Conservation (phyloP, 2,329 filamentous ascomycete species). For the Mycosphaerella sp. region DNA sequence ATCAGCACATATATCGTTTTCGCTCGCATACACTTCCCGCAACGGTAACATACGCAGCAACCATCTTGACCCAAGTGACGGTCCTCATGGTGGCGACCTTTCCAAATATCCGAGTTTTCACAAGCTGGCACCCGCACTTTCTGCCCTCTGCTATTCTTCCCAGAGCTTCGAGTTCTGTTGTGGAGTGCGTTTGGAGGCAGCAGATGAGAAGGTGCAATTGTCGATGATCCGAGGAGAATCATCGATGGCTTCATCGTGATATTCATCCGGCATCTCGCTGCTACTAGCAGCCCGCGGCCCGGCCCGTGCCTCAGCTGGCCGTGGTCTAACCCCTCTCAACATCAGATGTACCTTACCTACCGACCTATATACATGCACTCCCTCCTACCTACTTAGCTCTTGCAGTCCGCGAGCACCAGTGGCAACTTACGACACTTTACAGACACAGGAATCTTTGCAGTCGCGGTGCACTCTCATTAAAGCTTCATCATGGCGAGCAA, state of each 20-base stretch:
- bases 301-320: too few relatives aligned
- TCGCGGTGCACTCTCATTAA: too few relatives aligned
- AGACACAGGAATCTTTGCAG: too few relatives aligned
- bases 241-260: slow-evolving; percentile 9
- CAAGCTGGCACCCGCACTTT: not conserved
- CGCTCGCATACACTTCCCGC: not conserved
- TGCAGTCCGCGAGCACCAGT: too few relatives aligned
- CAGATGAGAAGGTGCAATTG: not conserved
- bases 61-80: slow-evolving; percentile 59
- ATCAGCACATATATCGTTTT: not conserved
- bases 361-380: too few relatives aligned
- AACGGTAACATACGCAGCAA: slow-evolving; percentile 52
- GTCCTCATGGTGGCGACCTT: slow-evolving; percentile 36
- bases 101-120: not conserved
- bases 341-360: too few relatives aligned
- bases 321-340: too few relatives aligned
- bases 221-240: not conserved
- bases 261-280: not conserved
- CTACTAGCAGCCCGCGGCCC: too few relatives aligned
- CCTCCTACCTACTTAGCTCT: too few relatives aligned
- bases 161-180: not conserved
- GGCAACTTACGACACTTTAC: too few relatives aligned
- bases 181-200: slow-evolving; percentile 1
- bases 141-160: not conserved
- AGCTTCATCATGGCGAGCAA: too few relatives aligned